These are phyloP conservation scores for Phytophthora foliorum DNA, from an alignment of 352 stramenopile species.

Conservation along the genomic window DNA sequence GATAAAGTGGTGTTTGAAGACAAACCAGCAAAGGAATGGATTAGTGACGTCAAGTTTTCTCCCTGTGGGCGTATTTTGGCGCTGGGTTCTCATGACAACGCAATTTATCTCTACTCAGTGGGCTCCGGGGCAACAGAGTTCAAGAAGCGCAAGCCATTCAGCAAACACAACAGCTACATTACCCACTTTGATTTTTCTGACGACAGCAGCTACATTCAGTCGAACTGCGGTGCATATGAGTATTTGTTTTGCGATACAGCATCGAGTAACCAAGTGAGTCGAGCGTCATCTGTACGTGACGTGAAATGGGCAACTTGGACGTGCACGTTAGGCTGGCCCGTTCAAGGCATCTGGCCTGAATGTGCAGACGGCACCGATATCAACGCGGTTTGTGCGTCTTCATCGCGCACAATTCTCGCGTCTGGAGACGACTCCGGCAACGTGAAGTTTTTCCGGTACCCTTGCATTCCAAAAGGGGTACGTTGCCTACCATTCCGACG, in stretches of 20 bases:
- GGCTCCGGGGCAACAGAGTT: conserved; percentile 31
- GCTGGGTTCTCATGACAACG: conserved; percentile 81
- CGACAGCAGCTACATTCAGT: conserved; percentile 75
- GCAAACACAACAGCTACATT: conserved; percentile 85
- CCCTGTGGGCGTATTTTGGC: conserved; percentile 54
- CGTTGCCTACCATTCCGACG: conserved; percentile 8
- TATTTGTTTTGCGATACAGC: conserved; percentile 91
- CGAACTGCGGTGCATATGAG: conserved; percentile 91
- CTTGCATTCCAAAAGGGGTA: conserved; percentile 76
- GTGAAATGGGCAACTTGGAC: conserved; percentile 92
- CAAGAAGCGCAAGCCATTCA: conserved; percentile 80
- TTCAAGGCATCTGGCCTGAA: conserved; percentile 92
- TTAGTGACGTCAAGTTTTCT: conserved; percentile 85
- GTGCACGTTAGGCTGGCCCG: conserved; percentile 91
- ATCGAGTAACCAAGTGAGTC: conserved; percentile 86
- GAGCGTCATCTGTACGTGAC: conserved; percentile 80
- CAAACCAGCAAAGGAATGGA: conserved; percentile 72
- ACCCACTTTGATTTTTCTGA: conserved; percentile 88
- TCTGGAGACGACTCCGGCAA: conserved; percentile 84
- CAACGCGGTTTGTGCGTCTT: conserved; percentile 78
- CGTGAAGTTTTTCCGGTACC: conserved; percentile 92
- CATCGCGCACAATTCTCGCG: conserved; percentile 74
- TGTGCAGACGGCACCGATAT: conserved; percentile 87
- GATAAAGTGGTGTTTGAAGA: conserved; percentile 65
- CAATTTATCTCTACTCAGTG: conserved; percentile 72